These are phyloP conservation scores for Saccharomyces hybrid DNA, from an alignment of 1,139 yeast species.

Conservation along the genomic window DNA sequence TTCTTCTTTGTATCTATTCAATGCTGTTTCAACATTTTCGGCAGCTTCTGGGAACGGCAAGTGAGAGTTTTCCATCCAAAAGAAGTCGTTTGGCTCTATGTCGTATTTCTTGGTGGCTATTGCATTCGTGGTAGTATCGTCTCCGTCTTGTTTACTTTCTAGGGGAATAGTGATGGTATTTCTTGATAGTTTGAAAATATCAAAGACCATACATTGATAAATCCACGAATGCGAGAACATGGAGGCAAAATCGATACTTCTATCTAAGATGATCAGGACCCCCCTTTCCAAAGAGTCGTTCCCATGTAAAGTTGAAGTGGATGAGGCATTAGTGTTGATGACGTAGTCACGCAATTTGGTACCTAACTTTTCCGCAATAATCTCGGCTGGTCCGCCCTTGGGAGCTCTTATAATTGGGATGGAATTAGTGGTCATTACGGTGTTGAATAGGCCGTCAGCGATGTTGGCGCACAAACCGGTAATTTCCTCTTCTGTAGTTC, in stretches of 20 bases:
- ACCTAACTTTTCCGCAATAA: constrained; percentile 82
- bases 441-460: constrained; percentile 73
- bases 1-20: constrained; percentile 72
- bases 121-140: constrained; percentile 26
- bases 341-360: constrained; percentile 76
- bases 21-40: constrained; percentile 82
- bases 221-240: constrained; percentile 98
- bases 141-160: constrained; percentile 33
- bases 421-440: constrained; percentile 66
- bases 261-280: constrained; percentile 74
- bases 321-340: constrained; percentile 49
- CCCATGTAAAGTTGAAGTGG: constrained; percentile 26
- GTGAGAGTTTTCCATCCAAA: constrained; percentile 79
- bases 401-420: constrained; percentile 90
- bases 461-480: constrained; percentile 59
- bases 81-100: constrained; percentile 85
- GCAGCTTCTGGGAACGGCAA: constrained; percentile 97
- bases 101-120: constrained; percentile 42
- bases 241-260: constrained; percentile 82
- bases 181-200: constrained; percentile 73
- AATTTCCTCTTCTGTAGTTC: constrained; percentile 67
- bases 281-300: constrained; percentile 44
- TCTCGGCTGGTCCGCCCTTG: constrained; percentile 90
- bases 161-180: constrained; percentile 60
- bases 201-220: constrained; percentile 92